Evolutionary conservation across 1,284 basidiomycete genomes (phyloP), one percentile per base, ranked within the genome.

Genomic region (Gymnopus androsaceus): DNA sequence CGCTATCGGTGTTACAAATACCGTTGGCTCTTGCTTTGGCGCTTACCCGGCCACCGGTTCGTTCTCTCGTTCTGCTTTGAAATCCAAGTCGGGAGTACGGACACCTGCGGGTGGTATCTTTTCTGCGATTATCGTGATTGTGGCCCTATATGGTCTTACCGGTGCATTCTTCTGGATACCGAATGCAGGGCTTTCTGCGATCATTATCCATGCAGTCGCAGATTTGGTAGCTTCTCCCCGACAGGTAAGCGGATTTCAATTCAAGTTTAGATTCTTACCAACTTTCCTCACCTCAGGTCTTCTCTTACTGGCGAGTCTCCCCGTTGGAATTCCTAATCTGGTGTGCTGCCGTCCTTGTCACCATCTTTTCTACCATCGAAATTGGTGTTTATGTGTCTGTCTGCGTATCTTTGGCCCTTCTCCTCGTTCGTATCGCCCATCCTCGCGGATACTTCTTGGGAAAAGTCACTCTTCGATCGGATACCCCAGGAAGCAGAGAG

Each of bases 31-130:
- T 7, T 78, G 88, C 62, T 97, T 98, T 71, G 83, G 85, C 56
- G 96, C 94, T 2, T 99, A 98, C 72, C 95, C 96, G 7, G 94
- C 95, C 0, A 99, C 97, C 7, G 97, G 96, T 14, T 98, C 95
- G 0, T 99, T 99, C 82, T 98, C 95, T 37, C 93, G 96, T 34
- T 94, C 95, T 3, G 96, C 96, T 1, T 81, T 99, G 71, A 95
- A 98, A 76, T 89, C 92, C 53, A 97, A 97, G 75, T 95, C 93
- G 0, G 96, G 96, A 58, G 96, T 98, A 19, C 88, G 96, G 60
- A 98, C 96, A 5, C 97, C 96, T 5, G 78, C 90, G 14, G 95
- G 92, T 7, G 96, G 97, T 64, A 83, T 96, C 65, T 72, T 93
- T 64, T 93, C 93, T 12, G 90, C 92, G 51, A 72, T 98, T 50